Percentiles rank a stretch among this genome's conserved stretches.
Evolutionary conservation across 1,284 basidiomycete species (phyloP).

Genomic region (Violaceomyces palustris): DNA sequence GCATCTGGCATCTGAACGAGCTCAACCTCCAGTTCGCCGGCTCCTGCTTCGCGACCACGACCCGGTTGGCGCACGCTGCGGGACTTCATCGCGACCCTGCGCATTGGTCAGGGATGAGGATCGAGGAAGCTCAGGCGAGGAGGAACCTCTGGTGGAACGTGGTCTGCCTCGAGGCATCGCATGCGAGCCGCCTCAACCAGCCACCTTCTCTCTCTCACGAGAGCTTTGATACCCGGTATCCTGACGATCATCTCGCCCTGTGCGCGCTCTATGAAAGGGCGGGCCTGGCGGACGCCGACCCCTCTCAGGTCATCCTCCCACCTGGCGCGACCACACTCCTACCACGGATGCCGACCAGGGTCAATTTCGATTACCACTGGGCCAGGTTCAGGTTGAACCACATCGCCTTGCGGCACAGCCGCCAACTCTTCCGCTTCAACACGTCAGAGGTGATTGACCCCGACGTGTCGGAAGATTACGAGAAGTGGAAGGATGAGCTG

Average conservation of each 20-base stretch:
- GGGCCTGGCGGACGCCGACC: slow-evolving; percentile 19
- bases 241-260: slow-evolving; percentile 31
- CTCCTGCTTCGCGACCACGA: slow-evolving; percentile 34
- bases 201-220: slow-evolving; percentile 29
- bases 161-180: slow-evolving; percentile 26
- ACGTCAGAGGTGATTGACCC: slow-evolving; percentile 25
- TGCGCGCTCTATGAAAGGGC: slow-evolving; percentile 29
- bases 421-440: slow-evolving; percentile 34
- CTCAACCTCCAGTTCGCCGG: slow-evolving; percentile 39
- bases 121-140: slow-evolving; percentile 37
- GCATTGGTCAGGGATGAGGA: slow-evolving; percentile 38
- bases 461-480: slow-evolving; percentile 25
- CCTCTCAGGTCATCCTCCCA: slow-evolving; percentile 25
- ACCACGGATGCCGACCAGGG: slow-evolving; percentile 15
- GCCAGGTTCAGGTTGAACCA: slow-evolving; percentile 31
- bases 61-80: slow-evolving; percentile 39
- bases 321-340: slow-evolving; percentile 23
- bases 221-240: slow-evolving; percentile 38
- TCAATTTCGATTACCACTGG: slow-evolving; percentile 36
- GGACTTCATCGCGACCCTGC: slow-evolving; percentile 38
- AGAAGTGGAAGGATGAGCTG: slow-evolving; percentile 28
- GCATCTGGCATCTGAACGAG: slow-evolving; percentile 42
- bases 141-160: slow-evolving; percentile 21
- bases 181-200: slow-evolving; percentile 32
- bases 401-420: slow-evolving; percentile 30